Evolutionary conservation across 148 eudicot species (phyloP).

Genomic region (Vaccinium vitisidaea): DNA sequence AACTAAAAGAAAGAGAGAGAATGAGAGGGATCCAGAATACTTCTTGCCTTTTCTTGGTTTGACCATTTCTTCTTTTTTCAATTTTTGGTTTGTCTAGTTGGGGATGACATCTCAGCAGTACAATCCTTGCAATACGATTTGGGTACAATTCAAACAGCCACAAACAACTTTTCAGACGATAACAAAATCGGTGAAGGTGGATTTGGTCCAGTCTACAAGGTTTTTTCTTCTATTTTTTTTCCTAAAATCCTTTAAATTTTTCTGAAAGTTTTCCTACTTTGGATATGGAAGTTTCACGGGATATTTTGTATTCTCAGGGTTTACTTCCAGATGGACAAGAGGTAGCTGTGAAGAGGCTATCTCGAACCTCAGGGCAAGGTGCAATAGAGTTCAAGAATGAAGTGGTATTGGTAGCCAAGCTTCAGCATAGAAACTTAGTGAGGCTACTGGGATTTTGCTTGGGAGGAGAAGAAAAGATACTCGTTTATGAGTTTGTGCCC

Average conservation of each 20-base stretch:
- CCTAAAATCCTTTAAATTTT: not conserved
- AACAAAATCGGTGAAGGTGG: slow-evolving; percentile 18
- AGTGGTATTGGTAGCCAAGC: slow-evolving; percentile 42
- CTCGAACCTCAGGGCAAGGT: slow-evolving; percentile 40
- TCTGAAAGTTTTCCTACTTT: not conserved
- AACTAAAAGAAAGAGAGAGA: not conserved
- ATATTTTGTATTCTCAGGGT: slow-evolving; percentile 28
- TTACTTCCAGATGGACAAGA: slow-evolving; percentile 28
- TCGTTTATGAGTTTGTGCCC: slow-evolving; percentile 46
- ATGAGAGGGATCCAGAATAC: not conserved
- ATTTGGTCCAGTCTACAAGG: slow-evolving; percentile 22
- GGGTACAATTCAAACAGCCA: not conserved
- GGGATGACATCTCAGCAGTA: not conserved
- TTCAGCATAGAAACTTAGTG: slow-evolving; percentile 50
- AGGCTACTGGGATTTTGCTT: slow-evolving; percentile 49
- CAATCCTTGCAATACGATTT: not conserved
- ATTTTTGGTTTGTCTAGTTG: not conserved
- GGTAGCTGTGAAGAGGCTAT: slow-evolving; percentile 54
- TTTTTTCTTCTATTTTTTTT: not conserved
- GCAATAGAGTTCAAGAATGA: slow-evolving; percentile 46
- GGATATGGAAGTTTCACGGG: not conserved
- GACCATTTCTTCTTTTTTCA: not conserved
- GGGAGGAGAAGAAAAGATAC: slow-evolving; percentile 36
- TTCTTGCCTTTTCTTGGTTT: not conserved
- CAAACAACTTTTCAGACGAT: slow-evolving; percentile 11